Base-by-base conservation (phyloP, 2,329 filamentous ascomycete species). In the Arthrobotrys sinensis region DNA sequence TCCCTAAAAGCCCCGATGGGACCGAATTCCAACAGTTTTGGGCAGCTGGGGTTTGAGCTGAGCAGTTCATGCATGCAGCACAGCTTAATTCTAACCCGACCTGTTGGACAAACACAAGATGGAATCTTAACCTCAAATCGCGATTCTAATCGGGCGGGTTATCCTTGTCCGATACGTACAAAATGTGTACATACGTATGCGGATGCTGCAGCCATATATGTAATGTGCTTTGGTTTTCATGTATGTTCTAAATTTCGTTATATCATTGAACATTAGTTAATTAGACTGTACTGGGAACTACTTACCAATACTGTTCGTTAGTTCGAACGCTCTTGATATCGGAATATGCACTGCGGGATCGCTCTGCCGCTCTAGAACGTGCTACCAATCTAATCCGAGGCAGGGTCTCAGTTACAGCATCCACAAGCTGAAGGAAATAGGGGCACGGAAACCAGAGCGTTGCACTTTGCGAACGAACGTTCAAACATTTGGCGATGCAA, bases 301-400 rank as follows among this genome's bases (percentile, higher is more conserved):
- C 53, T 76, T 76, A 68, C 71, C 71, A 76, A 76, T 68, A 67
- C 70, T 55, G 40, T 64, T 75, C 55, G 46, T 50, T 69, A 65
- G 72, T 52, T 64, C 48, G 65, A 66, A 65, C 55, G 57, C 60
- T 62, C 57, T 76, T 28, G 65, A 76, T 65, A 76, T 76, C 63
- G 65, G 72, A 70, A 50, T 38, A 76, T 70, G 71, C 64, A 64
- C 57, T 65, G 48, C 72, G 57, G 72, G 60, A 76, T 63, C 60
- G 66, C 32, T 68, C 66, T 77, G 60, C 73, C 73, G 73, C 73
- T 70, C 73, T 62, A 60, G 60, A 70, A 69, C 60, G 60, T 64
- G 50, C 62, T 57, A 60, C 57, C 43, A 70, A 77, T 71, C 73
- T 70, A 60, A 71, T 70, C 60, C 36, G 40, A 55, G 36, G 71